These are phyloP conservation scores for Neurospora sublineolata DNA, from an alignment of 495 filamentous ascomycete species.

Conservation along the genomic window DNA sequence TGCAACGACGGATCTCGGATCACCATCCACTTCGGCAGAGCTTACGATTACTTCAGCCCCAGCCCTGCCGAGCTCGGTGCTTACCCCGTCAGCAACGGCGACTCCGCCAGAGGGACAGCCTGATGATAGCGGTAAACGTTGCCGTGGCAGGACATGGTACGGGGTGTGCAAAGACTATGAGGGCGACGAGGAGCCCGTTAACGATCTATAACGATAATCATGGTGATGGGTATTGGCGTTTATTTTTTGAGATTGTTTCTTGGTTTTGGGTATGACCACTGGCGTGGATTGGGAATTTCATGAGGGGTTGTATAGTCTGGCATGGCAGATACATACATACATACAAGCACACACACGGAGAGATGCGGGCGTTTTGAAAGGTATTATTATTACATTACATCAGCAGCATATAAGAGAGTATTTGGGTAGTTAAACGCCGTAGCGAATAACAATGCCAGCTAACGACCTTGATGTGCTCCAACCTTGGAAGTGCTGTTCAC, in stretches of 20 bases:
- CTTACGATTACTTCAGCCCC: constrained; percentile 19
- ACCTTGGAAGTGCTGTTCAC: not conserved
- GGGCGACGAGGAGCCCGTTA: not conserved
- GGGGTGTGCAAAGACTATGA: constrained; percentile 34
- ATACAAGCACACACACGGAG: not conserved
- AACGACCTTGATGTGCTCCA: not conserved
- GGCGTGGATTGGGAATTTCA: not conserved
- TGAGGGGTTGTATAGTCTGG: not conserved
- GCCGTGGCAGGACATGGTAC: constrained; percentile 28
- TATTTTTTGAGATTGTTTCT: not conserved
- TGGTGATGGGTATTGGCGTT: not conserved
- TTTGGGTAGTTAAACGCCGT: not conserved
- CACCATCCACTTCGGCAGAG: constrained; percentile 18
- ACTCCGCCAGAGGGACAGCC: not conserved
- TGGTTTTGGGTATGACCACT: not conserved
- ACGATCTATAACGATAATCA: not conserved
- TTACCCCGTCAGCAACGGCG: constrained; percentile 11
- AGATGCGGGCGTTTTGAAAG: not conserved
- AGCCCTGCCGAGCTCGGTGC: constrained; percentile 14
- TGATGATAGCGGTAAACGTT: constrained; percentile 7
- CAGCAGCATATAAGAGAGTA: not conserved
- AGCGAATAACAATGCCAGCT: not conserved
- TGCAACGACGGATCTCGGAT: constrained; percentile 15
- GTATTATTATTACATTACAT: not conserved
- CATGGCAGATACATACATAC: not conserved